Evolutionary conservation across 805 yeast genomes (phyloP).

Genomic region (Jamesozyma piceae): DNA sequence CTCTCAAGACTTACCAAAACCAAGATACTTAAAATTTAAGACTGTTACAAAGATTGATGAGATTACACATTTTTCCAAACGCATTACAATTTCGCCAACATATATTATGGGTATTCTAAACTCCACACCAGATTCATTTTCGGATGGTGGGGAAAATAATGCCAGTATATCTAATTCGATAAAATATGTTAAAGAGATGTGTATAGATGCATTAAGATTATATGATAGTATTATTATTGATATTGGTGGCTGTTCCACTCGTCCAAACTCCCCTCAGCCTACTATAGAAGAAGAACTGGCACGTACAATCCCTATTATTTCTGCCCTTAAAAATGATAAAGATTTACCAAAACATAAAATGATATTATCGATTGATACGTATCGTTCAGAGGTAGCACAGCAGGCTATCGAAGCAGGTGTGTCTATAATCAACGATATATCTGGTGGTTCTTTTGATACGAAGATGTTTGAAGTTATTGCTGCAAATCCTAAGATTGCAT

Average conservation of each 20-base stretch:
- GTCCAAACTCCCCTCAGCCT: slow-evolving; percentile 70
- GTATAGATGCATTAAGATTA: slow-evolving; percentile 47
- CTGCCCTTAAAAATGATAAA: slow-evolving; percentile 43
- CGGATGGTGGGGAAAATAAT: slow-evolving; percentile 62
- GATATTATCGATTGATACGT: slow-evolving; percentile 81
- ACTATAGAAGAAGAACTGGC: slow-evolving; percentile 54
- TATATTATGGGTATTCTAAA: slow-evolving; percentile 80
- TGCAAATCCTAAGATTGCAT: slow-evolving; percentile 54
- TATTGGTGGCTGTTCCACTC: slow-evolving; percentile 89
- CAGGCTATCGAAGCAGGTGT: slow-evolving; percentile 68
- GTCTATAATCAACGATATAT: slow-evolving; percentile 84
- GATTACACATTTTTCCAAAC: slow-evolving; percentile 31
- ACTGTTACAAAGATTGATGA: slow-evolving; percentile 38
- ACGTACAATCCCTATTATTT: slow-evolving; percentile 63
- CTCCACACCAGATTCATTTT: slow-evolving; percentile 89
- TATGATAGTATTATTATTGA: slow-evolving; percentile 49
- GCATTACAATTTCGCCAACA: slow-evolving; percentile 34
- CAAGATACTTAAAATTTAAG: slow-evolving; percentile 20
- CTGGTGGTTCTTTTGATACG: slow-evolving; percentile 67
- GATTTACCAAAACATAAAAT: slow-evolving; percentile 33
- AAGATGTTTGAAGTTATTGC: slow-evolving; percentile 63
- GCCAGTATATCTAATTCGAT: slow-evolving; percentile 36
- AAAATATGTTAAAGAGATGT: slow-evolving; percentile 39
- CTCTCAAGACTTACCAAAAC: slow-evolving; percentile 8
- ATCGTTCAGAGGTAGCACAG: slow-evolving; percentile 64